phyloP scores from a whole-genome alignment of 116 monocot genomes.

The Zostera marina region DNA sequence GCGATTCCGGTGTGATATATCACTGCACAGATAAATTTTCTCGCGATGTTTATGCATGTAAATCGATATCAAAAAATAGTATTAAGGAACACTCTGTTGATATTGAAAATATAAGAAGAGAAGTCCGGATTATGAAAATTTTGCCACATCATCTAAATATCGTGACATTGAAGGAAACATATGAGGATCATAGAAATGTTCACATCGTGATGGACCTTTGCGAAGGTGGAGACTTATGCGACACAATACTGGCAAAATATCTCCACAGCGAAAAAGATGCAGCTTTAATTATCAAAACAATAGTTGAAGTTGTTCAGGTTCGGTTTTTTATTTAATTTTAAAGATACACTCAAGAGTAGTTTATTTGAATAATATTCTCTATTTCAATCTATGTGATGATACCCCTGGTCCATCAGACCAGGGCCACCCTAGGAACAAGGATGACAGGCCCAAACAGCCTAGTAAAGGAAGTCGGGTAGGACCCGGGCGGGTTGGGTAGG shows the following conservation, averaged over 20 bases:
- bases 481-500: too few relatives aligned
- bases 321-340: too few relatives aligned
- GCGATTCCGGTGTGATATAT: conserved; percentile 62
- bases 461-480: too few relatives aligned
- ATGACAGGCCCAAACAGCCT: too few relatives aligned
- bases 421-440: too few relatives aligned
- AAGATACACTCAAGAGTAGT: too few relatives aligned
- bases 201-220: conserved; percentile 83
- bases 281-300: conserved; percentile 44
- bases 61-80: conserved; percentile 74
- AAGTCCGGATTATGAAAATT: conserved; percentile 65
- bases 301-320: conserved; percentile 78
- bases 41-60: conserved; percentile 42
- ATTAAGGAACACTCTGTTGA: conserved; percentile 39
- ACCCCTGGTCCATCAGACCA: too few relatives aligned
- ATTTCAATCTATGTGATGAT: too few relatives aligned
- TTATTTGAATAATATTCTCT: too few relatives aligned
- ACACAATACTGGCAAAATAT: conserved; percentile 52
- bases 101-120: conserved; percentile 50
- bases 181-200: conserved; percentile 46
- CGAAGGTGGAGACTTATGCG: conserved; percentile 82
- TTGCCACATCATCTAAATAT: conserved; percentile 54
- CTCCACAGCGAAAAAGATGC: conserved; percentile 67
- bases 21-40: conserved; percentile 35
- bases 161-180: conserved; percentile 46